Percentiles rank a stretch among this genome's conserved stretches.
These are phyloP conservation scores for Yamadazyma dushanensis DNA, from an alignment of 1,139 yeast genomes.

Conservation along the genomic window DNA sequence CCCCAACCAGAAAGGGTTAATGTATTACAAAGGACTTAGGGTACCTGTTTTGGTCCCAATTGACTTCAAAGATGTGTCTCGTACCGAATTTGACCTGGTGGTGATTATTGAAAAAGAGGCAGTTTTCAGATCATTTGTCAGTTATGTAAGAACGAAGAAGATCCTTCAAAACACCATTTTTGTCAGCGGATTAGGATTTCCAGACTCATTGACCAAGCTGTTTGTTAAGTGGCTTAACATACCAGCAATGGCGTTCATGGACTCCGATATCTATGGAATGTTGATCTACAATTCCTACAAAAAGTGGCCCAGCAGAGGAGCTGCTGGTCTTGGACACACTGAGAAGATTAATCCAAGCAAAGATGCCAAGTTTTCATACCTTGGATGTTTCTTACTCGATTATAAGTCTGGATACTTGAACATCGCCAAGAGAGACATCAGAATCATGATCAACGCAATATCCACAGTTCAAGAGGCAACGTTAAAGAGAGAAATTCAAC, in stretches of 20 bases:
- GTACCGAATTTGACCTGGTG: conserved; percentile 20
- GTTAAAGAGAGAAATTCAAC: conserved; percentile 49
- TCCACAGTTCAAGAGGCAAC: conserved; percentile 3
- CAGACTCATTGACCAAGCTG: conserved; percentile 36
- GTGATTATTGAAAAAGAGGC: conserved; percentile 71
- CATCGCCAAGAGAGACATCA: conserved; percentile 34
- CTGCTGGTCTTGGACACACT: background rate
- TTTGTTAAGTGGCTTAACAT: conserved; percentile 24
- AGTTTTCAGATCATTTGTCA: conserved; percentile 36
- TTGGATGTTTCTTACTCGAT: conserved; percentile 41
- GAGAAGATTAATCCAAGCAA: background rate
- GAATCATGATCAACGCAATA: conserved; percentile 23
- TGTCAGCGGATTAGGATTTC: conserved; percentile 70
- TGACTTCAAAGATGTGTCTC: conserved; percentile 4
- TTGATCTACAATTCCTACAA: conserved; percentile 49
- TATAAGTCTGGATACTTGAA: conserved; percentile 35
- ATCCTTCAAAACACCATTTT: conserved; percentile 29
- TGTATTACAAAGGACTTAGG: conserved; percentile 35
- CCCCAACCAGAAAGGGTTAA: conserved; percentile 65
- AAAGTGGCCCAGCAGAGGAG: conserved; percentile 5
- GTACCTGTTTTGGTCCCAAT: conserved; percentile 31
- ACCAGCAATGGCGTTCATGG: conserved; percentile 44
- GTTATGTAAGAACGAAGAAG: conserved; percentile 13
- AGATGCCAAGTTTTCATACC: conserved; percentile 11
- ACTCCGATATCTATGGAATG: conserved; percentile 72